phyloP scores from a whole-genome alignment of 2,329 filamentous ascomycete species.

The Pezizomycotina sp. region DNA sequence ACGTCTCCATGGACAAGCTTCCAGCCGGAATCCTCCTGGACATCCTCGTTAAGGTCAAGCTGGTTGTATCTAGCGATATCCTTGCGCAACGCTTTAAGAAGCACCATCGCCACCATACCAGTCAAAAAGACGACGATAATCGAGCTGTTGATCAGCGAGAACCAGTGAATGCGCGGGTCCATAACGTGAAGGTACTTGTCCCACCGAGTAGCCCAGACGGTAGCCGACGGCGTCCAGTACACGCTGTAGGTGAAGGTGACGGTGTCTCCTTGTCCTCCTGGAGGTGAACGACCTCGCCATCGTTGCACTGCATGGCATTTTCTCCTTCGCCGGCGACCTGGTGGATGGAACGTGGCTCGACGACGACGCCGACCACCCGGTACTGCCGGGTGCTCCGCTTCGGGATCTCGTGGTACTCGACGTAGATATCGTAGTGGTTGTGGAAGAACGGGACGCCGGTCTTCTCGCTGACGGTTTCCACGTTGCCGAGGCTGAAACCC shows the following conservation, averaged over 20 bases:
- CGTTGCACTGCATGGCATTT: conserved; percentile 44
- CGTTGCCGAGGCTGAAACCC: conserved; percentile 62
- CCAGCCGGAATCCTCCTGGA: conserved; percentile 96
- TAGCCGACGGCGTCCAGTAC: conserved; percentile 67
- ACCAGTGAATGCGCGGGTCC: conserved; percentile 97
- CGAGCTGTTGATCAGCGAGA: conserved; percentile 89
- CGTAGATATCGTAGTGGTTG: conserved; percentile 87
- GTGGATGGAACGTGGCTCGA: conserved; percentile 59
- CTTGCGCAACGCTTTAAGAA: conserved; percentile 74
- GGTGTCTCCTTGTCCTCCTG: conserved; percentile 47
- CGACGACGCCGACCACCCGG: conserved; percentile 80
- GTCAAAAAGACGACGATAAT: conserved; percentile 87
- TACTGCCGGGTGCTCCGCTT: conserved; percentile 40
- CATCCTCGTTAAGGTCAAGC: conserved; percentile 79
- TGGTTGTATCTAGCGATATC: conserved; percentile 96
- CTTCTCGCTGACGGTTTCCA: conserved; percentile 33
- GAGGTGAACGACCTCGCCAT: conserved; percentile 41
- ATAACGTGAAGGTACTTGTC: conserved; percentile 97
- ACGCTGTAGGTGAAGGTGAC: conserved; percentile 88
- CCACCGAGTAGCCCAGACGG: conserved; percentile 92
- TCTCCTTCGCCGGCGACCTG: conserved; percentile 37
- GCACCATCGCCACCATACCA: conserved; percentile 79
- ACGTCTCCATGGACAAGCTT: conserved; percentile 96
- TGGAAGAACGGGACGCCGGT: conserved; percentile 49
- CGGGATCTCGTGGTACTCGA: conserved; percentile 73